These are phyloP conservation scores for Tylopilus plumbeoviolaceoides DNA, from an alignment of 768 basidiomycete genomes.

Conservation along the genomic window DNA sequence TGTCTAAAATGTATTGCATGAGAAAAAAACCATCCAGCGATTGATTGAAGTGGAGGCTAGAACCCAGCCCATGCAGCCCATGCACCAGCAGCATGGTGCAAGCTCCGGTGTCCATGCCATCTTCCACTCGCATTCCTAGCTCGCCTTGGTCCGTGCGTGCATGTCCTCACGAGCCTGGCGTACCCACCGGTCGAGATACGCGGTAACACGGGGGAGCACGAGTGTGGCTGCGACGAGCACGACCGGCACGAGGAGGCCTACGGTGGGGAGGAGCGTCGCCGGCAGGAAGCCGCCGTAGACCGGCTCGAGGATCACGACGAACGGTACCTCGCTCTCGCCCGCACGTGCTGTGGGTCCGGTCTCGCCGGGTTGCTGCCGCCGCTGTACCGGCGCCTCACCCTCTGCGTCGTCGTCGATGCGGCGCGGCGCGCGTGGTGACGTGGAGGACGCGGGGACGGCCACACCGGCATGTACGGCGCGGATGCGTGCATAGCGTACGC, in stretches of 20 bases:
- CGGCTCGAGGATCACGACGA: slow-evolving; percentile 56
- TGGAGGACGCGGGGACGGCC: slow-evolving; percentile 33
- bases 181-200: slow-evolving; percentile 20
- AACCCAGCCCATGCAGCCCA: slow-evolving; percentile 6
- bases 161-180: slow-evolving; percentile 25
- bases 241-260: slow-evolving; percentile 28
- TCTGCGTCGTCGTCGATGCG: no score
- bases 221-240: slow-evolving; percentile 20
- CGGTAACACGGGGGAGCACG: slow-evolving; percentile 14
- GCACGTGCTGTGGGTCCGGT: no score
- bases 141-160: background rate
- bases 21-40: no score
- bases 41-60: background rate
- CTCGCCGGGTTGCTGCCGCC: no score
- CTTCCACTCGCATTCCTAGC: background rate
- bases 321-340: slow-evolving; percentile 35
- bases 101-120: no score
- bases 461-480: slow-evolving; percentile 52
- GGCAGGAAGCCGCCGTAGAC: slow-evolving; percentile 57
- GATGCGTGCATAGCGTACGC: slow-evolving; percentile 54
- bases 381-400: no score
- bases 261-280: slow-evolving; percentile 40
- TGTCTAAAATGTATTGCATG: background rate
- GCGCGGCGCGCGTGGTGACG: background rate
- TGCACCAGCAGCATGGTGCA: slow-evolving; percentile 23